Conservation (phyloP, 23 red algal species). For the Gracilaria caudata region DNA sequence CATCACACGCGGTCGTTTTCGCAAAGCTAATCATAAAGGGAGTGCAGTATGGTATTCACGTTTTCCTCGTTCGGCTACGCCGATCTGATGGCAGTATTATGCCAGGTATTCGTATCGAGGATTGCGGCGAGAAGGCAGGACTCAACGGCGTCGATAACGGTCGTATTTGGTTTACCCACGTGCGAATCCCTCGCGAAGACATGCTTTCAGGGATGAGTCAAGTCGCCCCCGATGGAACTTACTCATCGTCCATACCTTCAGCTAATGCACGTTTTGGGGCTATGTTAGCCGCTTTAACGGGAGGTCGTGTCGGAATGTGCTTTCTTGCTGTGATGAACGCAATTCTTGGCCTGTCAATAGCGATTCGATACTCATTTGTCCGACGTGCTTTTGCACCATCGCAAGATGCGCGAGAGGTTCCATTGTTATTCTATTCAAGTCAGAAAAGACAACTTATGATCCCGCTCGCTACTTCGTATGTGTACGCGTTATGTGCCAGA, state of each 20-base stretch:
- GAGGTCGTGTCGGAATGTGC: conserved; percentile 90
- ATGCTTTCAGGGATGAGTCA: conserved; percentile 64
- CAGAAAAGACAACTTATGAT: conserved; percentile 78
- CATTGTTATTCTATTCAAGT: conserved; percentile 74
- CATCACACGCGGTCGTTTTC: conserved; percentile 79
- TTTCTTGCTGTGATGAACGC: conserved; percentile 51
- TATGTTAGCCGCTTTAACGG: conserved; percentile 84
- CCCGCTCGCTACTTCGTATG: conserved; percentile 69
- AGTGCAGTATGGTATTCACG: conserved; percentile 79
- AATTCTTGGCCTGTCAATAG: conserved; percentile 84
- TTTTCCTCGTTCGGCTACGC: conserved; percentile 88
- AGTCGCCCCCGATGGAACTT: conserved; percentile 74
- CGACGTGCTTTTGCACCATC: conserved; percentile 83
- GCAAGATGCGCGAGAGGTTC: conserved; percentile 56
- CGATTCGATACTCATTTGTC: conserved; percentile 76
- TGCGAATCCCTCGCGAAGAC: conserved; percentile 66
- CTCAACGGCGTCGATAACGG: conserved; percentile 99
- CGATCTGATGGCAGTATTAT: conserved; percentile 32
- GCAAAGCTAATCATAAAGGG: conserved; percentile 75
- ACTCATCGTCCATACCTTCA: conserved; percentile 68
- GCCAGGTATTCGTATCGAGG: conserved; percentile 69
- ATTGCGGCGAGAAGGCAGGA: conserved; percentile 89
- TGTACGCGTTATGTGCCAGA: conserved; percentile 54
- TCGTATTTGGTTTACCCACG: conserved; percentile 96
- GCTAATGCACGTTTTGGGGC: conserved; percentile 86